These are phyloP conservation scores for Chytriomyces confervae DNA, from an alignment of 192 early-diverging fungal species.

Conservation along the genomic window DNA sequence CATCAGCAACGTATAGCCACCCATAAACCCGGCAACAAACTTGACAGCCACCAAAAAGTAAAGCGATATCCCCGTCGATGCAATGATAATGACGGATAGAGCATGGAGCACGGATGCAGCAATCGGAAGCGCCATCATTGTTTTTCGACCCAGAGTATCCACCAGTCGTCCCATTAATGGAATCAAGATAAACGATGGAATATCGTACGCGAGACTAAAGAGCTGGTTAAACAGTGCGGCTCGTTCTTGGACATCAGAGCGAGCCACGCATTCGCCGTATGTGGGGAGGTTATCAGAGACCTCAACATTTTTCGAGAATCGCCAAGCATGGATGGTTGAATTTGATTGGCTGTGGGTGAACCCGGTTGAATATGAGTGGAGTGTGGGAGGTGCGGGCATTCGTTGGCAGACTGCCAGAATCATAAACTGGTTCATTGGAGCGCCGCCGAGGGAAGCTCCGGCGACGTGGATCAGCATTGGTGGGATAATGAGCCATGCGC, in stretches of 20 bases:
- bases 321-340: not conserved
- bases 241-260: slow-evolving; percentile 13
- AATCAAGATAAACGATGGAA: slow-evolving; percentile 17
- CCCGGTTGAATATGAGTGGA: not conserved
- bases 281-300: not conserved
- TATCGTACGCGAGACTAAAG: slow-evolving; percentile 2
- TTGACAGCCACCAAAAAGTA: slow-evolving; percentile 45
- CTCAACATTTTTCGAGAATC: too few species aligned
- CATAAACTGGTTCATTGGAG: slow-evolving; percentile 18
- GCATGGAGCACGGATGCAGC: slow-evolving; percentile 31
- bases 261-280: slow-evolving; percentile 2
- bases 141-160: slow-evolving; percentile 12
- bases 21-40: slow-evolving; percentile 48
- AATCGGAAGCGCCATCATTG: slow-evolving; percentile 33
- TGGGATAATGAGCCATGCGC: slow-evolving; percentile 11
- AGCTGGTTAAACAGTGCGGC: slow-evolving; percentile 15
- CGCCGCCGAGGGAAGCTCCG: not conserved
- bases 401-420: slow-evolving; percentile 18
- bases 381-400: not conserved
- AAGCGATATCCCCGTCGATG: slow-evolving; percentile 33
- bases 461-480: slow-evolving; percentile 24
- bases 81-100: slow-evolving; percentile 29
- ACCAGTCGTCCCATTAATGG: slow-evolving; percentile 27
- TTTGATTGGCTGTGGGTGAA: not conserved
- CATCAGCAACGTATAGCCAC: slow-evolving; percentile 36